Evolutionary conservation across 2,329 filamentous ascomycete genomes (phyloP).

Genomic region (Pseudocercospora vitis): DNA sequence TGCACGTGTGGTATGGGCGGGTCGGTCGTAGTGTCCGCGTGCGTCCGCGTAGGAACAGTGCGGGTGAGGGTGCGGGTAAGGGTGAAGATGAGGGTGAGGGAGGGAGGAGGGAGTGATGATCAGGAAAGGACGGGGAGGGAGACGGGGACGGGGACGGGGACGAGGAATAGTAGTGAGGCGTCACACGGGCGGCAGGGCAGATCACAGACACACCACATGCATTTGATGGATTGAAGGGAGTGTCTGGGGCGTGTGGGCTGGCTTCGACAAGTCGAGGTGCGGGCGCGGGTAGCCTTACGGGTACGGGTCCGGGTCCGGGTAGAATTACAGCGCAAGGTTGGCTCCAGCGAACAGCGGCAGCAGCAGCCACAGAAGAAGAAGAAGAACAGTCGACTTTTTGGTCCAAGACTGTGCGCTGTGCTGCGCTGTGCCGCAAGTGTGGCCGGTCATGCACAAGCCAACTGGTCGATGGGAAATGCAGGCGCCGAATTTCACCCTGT

Average conservation of each 20-base stretch:
- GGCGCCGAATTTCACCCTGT: conserved; percentile 1
- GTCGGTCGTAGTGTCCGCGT: too few species aligned
- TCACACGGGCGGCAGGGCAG: not conserved
- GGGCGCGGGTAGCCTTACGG: too few species aligned
- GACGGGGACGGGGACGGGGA: not conserved
- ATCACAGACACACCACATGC: too few species aligned
- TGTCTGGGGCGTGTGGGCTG: too few species aligned
- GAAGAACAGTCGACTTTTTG: not conserved
- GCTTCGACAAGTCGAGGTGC: too few species aligned
- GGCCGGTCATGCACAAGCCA: not conserved
- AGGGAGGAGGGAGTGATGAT: not conserved
- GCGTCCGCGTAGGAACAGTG: too few species aligned
- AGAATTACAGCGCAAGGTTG: too few species aligned
- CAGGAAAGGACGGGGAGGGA: not conserved
- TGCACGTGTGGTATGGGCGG: not conserved
- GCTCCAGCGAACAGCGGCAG: too few species aligned
- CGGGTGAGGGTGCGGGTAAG: too few species aligned
- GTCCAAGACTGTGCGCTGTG: not conserved
- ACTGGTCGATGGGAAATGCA: not conserved
- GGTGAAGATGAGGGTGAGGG: not conserved
- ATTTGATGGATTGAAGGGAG: too few species aligned
- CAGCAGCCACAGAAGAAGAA: too few species aligned
- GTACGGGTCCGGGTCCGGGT: too few species aligned
- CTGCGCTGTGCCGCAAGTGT: not conserved
- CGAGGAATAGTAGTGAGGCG: not conserved